Conservation (phyloP, 2,329 filamentous ascomycete genomes). For the Diaporthe eres region DNA sequence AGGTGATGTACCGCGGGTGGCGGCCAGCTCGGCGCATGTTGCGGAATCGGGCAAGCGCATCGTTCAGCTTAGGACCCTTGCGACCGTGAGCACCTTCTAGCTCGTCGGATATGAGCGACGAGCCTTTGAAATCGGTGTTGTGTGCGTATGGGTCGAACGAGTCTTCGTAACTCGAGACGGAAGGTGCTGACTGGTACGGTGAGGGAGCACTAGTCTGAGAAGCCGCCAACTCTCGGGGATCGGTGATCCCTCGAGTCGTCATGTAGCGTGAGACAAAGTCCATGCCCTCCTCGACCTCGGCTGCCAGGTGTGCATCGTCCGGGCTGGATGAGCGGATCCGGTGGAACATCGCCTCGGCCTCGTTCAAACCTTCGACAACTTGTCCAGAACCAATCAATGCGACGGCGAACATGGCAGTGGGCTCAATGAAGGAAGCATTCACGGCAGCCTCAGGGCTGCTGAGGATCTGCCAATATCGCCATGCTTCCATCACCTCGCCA, state of each 20-base stretch:
- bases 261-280: constrained; percentile 77
- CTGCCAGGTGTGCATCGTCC: constrained; percentile 71
- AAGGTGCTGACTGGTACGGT: constrained; percentile 67
- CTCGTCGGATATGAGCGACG: constrained; percentile 89
- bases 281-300: constrained; percentile 89
- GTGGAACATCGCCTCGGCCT: constrained; percentile 89
- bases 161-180: constrained; percentile 79
- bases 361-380: constrained; percentile 82
- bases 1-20: constrained; percentile 95
- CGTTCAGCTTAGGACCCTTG: constrained; percentile 80
- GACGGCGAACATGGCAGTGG: constrained; percentile 90
- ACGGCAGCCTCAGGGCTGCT: constrained; percentile 72
- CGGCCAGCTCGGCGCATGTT: constrained; percentile 94
- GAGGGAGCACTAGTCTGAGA: constrained; percentile 63
- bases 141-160: constrained; percentile 91
- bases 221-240: constrained; percentile 66
- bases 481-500: constrained; percentile 83
- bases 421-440: constrained; percentile 81
- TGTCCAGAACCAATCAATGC: constrained; percentile 89
- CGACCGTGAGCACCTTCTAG: constrained; percentile 85
- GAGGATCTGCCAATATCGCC: constrained; percentile 85
- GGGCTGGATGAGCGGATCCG: constrained; percentile 77
- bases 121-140: constrained; percentile 93
- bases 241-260: constrained; percentile 66
- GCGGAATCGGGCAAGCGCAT: constrained; percentile 86